Percentiles rank a stretch among this genome's conserved stretches.
Evolutionary conservation across 805 yeast genomes (phyloP).

Genomic region (Monosporozyma unispora): DNA sequence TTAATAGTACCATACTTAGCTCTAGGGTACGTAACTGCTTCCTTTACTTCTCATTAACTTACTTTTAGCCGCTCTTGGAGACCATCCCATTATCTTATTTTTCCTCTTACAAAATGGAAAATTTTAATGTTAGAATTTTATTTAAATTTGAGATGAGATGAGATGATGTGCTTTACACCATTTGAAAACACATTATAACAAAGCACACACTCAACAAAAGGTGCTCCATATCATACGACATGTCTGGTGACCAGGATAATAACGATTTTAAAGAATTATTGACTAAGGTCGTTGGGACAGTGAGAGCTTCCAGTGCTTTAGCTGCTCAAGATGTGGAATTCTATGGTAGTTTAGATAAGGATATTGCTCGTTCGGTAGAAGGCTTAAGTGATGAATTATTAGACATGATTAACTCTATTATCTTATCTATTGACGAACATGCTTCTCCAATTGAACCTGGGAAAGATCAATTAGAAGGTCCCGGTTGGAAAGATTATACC

Average conservation of each 20-base stretch:
- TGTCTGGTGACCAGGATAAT: neutral
- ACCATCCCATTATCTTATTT: neutral
- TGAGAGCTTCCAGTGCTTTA: slow-evolving; percentile 59
- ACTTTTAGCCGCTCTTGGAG: too few species aligned
- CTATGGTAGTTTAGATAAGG: slow-evolving; percentile 50
- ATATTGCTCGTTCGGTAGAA: slow-evolving; percentile 34
- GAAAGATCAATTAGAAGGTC: slow-evolving; percentile 34
- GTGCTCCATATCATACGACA: neutral
- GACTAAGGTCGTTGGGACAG: slow-evolving; percentile 30
- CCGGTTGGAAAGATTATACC: slow-evolving; percentile 54
- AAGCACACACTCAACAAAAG: neutral
- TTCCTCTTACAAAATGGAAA: neutral
- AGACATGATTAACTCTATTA: slow-evolving; percentile 38
- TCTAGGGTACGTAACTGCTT: too few species aligned
- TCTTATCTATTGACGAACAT: slow-evolving; percentile 32
- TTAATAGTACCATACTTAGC: too few species aligned
- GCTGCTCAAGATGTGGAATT: slow-evolving; percentile 79
- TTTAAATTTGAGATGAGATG: slow-evolving; percentile 1
- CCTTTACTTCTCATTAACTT: too few species aligned
- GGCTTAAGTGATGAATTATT: slow-evolving; percentile 36
- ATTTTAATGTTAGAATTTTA: neutral
- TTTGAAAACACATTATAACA: neutral
- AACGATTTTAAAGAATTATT: slow-evolving; percentile 8
- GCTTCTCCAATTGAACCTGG: slow-evolving; percentile 27
- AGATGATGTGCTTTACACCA: neutral